phyloP scores from a whole-genome alignment of 192 early-diverging fungal species.

The Spizellomyces punctatus region DNA sequence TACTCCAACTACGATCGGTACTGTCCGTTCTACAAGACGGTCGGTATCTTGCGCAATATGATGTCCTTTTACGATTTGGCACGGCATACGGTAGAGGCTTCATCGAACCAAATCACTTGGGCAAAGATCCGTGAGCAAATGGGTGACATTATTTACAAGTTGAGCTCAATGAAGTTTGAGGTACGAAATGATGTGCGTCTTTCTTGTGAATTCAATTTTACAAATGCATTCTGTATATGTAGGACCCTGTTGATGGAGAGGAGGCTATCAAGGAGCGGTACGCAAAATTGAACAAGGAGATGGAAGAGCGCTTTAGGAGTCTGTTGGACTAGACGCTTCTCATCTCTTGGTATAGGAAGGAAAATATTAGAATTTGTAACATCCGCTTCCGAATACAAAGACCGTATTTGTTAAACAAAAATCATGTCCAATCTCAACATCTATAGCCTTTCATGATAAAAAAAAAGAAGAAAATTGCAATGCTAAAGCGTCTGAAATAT shows the following conservation, averaged over 20 bases:
- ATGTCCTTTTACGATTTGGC: conserved; percentile 95
- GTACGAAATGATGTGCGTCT: conserved; percentile 26
- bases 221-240: not conserved
- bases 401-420: no score
- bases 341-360: no score
- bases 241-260: conserved; percentile 96
- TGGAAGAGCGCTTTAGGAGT: conserved; percentile 91
- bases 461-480: no score
- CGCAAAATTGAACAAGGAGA: conserved; percentile 88
- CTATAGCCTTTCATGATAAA: no score
- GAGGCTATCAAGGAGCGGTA: conserved; percentile 85
- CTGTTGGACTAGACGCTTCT: conserved; percentile 57
- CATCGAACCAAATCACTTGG: conserved; percentile 89
- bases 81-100: conserved; percentile 91
- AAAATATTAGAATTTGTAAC: no score
- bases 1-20: conserved; percentile 98
- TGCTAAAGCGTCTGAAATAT: no score
- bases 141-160: conserved; percentile 91
- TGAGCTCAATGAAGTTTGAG: conserved; percentile 99
- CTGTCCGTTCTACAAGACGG: conserved; percentile 99
- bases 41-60: conserved; percentile 98
- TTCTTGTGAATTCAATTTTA: not conserved
- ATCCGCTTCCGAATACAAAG: no score
- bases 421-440: no score
- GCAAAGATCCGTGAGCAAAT: conserved; percentile 91